phyloP scores from a whole-genome alignment of 768 basidiomycete species.

The Auricularia cornea region DNA sequence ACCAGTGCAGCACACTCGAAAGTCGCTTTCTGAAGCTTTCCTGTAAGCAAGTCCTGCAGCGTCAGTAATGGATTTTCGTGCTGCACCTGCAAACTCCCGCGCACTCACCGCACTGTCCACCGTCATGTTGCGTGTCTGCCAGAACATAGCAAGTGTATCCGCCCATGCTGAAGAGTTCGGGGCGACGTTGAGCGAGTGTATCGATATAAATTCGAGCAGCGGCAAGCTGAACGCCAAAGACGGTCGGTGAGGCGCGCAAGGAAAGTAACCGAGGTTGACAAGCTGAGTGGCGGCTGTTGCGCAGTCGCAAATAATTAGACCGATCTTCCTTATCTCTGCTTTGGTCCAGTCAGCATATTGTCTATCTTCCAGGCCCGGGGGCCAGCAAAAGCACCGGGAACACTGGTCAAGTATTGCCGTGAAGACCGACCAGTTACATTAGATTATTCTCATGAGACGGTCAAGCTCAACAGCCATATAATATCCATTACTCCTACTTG shows the following conservation, averaged over 20 bases:
- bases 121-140: background rate
- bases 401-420: no score
- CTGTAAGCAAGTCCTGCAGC: background rate
- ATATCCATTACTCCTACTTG: no score
- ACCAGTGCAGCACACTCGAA: background rate
- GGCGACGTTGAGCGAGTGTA: background rate
- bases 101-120: no score
- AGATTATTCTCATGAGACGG: no score
- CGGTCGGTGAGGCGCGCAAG: slow-evolving; percentile 3
- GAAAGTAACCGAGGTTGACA: background rate
- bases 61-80: no score
- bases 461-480: no score
- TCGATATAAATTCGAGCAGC: background rate
- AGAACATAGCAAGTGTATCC: background rate
- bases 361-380: no score
- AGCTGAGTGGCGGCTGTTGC: background rate
- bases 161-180: background rate
- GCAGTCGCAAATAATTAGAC: background rate
- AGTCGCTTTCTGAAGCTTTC: background rate
- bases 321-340: no score
- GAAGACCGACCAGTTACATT: no score
- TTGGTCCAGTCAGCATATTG: no score
- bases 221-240: background rate
- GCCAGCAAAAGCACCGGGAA: no score
- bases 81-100: no score